Evolutionary conservation across 192 early-diverging fungal species (phyloP), one percentile per base, ranked within the genome.

Genomic region (Umbelopsis sp.): DNA sequence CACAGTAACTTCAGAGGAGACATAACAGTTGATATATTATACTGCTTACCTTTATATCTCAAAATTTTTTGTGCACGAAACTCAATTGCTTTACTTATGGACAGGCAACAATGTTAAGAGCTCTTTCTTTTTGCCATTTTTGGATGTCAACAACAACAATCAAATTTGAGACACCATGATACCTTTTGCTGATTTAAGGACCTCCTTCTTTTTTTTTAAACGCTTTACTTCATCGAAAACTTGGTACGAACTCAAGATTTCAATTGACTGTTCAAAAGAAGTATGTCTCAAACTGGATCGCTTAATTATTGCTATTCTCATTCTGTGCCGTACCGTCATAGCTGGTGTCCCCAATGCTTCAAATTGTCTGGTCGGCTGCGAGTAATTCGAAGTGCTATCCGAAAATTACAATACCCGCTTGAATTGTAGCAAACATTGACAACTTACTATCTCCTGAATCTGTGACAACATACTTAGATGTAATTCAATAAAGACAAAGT

Each of bases 61-160:
- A 41, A 41, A 30, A 41, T 41, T 10, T 9, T 41, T 10, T 4
- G 5, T 41, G 6, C 1, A 41, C 7, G 37, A 0, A 41, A 41
- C 6, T 6, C 6, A 1, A 41, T 30, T 1, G 37, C 10, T 41
- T 41, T 41, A 41, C 37, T 9, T 41, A 41, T 4, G 5, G 37
- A 41, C 37, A 41, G 10, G 37, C 37, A 41, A 41, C 10, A 30
- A 30, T 30, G 27, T 41, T 6, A 41, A 41, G 10, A 41, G 37
- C 13, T 27, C 21, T 61, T 37, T n/a, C 55, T 11, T 33, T 61
- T 35, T 61, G 27, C 27, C 12, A 61, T 35, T 61, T 61, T 61
- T 15, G 55, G 55, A 61, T 25, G 13, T 33, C 55, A 61, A 61
- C 55, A 61, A 61, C 27, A 61, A 61, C 55, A 61, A 61, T 61